phyloP scores from a whole-genome alignment of 2,329 filamentous ascomycete genomes.

The Penicillium freii region DNA sequence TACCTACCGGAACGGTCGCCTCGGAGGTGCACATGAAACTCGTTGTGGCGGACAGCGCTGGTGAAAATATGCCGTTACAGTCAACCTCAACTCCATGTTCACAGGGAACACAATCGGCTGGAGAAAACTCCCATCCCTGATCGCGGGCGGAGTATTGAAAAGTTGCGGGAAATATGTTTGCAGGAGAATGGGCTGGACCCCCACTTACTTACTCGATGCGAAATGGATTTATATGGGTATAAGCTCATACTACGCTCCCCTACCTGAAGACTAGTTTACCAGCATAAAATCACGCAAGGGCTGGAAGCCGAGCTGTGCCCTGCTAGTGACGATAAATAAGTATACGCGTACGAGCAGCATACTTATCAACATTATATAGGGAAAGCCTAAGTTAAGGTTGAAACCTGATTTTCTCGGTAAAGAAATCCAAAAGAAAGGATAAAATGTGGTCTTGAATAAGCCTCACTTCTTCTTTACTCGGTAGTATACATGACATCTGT shows the following conservation, averaged over 20 bases:
- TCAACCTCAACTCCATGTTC: conserved; percentile 40
- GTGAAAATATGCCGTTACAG: conserved; percentile 47
- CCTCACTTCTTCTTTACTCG: neutral
- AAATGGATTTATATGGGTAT: conserved; percentile 44
- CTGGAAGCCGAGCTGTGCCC: conserved; percentile 5
- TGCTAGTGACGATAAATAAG: neutral
- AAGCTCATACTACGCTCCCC: conserved; percentile 41
- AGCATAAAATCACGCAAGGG: conserved; percentile 14
- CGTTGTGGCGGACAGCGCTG: conserved; percentile 46
- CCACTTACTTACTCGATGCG: conserved; percentile 40
- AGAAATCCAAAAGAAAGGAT: neutral
- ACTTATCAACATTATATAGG: too few relatives aligned
- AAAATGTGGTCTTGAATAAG: too few relatives aligned
- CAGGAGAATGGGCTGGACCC: conserved; percentile 47
- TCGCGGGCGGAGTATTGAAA: conserved; percentile 44
- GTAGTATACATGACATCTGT: conserved; percentile 55
- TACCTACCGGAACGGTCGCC: conserved; percentile 43
- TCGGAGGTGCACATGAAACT: conserved; percentile 48
- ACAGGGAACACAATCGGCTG: conserved; percentile 20
- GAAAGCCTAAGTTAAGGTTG: neutral
- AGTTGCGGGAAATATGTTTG: conserved; percentile 37
- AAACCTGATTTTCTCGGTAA: too few relatives aligned
- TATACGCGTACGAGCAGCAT: neutral
- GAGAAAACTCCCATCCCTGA: conserved; percentile 39
- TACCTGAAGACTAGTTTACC: conserved; percentile 48